Evolutionary conservation across 768 basidiomycete genomes (phyloP).

Genomic region (Boletus vinaceobasis): DNA sequence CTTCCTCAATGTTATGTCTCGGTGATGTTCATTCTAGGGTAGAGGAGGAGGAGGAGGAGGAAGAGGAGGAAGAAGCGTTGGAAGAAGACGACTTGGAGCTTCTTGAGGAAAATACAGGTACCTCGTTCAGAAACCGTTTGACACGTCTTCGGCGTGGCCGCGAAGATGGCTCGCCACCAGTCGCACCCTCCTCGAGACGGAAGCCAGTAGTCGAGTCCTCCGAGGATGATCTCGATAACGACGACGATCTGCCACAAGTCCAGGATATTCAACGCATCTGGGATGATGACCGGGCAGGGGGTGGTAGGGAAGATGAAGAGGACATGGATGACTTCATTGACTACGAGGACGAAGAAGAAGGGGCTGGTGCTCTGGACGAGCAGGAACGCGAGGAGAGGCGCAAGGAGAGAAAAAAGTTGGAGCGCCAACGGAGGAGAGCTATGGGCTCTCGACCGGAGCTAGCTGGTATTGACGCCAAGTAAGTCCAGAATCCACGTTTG

Average conservation of each 20-base stretch:
- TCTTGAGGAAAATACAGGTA: slow-evolving; percentile 80
- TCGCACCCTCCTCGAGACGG: slow-evolving; percentile 57
- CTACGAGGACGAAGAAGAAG: slow-evolving; percentile 77
- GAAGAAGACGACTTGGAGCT: slow-evolving; percentile 89
- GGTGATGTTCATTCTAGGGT: slow-evolving; percentile 11
- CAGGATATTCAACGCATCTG: slow-evolving; percentile 66
- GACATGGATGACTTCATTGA: slow-evolving; percentile 76
- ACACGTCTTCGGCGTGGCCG: slow-evolving; percentile 74
- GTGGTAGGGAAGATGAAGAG: slow-evolving; percentile 50
- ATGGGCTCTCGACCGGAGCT: slow-evolving; percentile 65
- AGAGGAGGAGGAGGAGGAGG: slow-evolving; percentile 56
- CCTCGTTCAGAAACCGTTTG: slow-evolving; percentile 68
- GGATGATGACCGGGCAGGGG: slow-evolving; percentile 67
- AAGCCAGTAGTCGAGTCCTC: slow-evolving; percentile 64
- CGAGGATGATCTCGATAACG: slow-evolving; percentile 67
- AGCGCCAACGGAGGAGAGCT: slow-evolving; percentile 63
- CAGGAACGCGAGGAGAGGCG: slow-evolving; percentile 73
- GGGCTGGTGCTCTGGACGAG: slow-evolving; percentile 74
- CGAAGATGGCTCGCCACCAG: slow-evolving; percentile 66
- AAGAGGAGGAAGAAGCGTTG: slow-evolving; percentile 62
- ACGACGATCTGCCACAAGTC: slow-evolving; percentile 49
- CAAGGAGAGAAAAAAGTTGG: slow-evolving; percentile 58
- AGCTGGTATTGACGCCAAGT: slow-evolving; percentile 82
- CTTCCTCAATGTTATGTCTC: slow-evolving; percentile 6
- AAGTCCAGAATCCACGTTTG: slow-evolving; percentile 31